These are phyloP conservation scores for Geotrichum citri-aurantii DNA, from an alignment of 1,139 yeast genomes.

Conservation along the genomic window DNA sequence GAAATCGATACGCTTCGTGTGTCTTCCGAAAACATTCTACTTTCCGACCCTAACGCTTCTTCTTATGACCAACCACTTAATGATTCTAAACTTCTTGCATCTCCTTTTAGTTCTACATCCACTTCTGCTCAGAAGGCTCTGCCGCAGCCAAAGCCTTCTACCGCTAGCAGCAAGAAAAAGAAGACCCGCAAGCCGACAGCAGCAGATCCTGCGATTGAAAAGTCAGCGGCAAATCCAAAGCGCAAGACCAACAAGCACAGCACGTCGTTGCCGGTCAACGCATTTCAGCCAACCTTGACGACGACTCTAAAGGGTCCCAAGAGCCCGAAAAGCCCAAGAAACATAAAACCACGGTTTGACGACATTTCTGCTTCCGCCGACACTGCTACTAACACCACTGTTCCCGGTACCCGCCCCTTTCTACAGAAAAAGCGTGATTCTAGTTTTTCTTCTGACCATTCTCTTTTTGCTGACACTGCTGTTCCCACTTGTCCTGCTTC, in stretches of 20 bases:
- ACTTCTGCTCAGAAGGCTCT: not conserved
- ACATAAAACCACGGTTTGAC: not conserved
- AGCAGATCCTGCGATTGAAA: not conserved
- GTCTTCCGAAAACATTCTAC: not conserved
- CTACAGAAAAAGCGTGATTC: not conserved
- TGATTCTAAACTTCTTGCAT: not conserved
- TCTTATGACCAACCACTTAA: conserved; percentile 1
- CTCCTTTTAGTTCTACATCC: not conserved
- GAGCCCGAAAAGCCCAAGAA: not conserved
- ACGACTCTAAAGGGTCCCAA: not conserved
- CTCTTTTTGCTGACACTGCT: not conserved
- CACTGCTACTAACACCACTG: not conserved
- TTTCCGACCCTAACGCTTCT: not conserved
- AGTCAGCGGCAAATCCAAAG: not conserved
- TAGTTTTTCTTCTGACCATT: not conserved
- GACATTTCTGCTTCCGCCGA: not conserved
- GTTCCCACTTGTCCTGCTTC: conserved; percentile 2
- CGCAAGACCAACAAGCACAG: not conserved
- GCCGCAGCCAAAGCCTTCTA: conserved; percentile 14
- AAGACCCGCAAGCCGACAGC: not conserved
- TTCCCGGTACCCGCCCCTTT: not conserved
- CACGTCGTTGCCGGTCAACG: not conserved
- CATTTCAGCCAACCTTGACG: not conserved
- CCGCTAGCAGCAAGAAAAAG: not conserved
- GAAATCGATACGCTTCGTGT: not conserved